phyloP scores from a whole-genome alignment of 495 filamentous ascomycete species.

The Aspergillus incahuasiensis region DNA sequence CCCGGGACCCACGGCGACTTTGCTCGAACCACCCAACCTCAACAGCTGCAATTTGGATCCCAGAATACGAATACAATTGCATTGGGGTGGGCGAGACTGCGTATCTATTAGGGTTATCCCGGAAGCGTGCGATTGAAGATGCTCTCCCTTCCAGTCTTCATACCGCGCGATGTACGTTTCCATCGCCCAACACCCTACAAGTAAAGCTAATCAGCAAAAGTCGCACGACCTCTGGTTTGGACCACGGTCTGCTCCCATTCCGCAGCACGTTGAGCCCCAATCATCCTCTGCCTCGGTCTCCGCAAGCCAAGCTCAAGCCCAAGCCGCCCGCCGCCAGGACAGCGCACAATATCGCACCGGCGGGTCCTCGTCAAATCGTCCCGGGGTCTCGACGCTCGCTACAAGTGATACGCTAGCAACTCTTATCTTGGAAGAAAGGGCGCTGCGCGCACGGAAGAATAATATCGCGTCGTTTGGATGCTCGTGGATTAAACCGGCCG shows the following conservation, averaged over 20 bases:
- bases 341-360: not conserved
- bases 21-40: not conserved
- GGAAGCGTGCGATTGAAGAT: conserved; percentile 40
- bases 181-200: conserved; percentile 4
- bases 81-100: no score
- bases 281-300: conserved; percentile 14
- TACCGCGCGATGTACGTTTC: conserved; percentile 62
- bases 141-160: conserved; percentile 65
- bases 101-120: not conserved
- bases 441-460: conserved; percentile 60
- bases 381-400: not conserved
- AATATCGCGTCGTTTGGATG: conserved; percentile 71
- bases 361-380: not conserved
- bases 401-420: conserved; percentile 46
- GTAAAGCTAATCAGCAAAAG: conserved; percentile 26
- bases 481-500: conserved; percentile 75
- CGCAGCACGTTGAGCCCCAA: conserved; percentile 16
- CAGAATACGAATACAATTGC: not conserved
- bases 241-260: conserved; percentile 41
- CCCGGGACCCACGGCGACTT: not conserved
- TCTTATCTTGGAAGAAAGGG: conserved; percentile 63
- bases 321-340: conserved; percentile 6
- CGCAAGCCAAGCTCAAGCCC: conserved; percentile 11
- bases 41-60: not conserved
- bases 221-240: conserved; percentile 69